Conservation (phyloP, 2,329 filamentous ascomycete species). For the Penicillium occitanis region DNA sequence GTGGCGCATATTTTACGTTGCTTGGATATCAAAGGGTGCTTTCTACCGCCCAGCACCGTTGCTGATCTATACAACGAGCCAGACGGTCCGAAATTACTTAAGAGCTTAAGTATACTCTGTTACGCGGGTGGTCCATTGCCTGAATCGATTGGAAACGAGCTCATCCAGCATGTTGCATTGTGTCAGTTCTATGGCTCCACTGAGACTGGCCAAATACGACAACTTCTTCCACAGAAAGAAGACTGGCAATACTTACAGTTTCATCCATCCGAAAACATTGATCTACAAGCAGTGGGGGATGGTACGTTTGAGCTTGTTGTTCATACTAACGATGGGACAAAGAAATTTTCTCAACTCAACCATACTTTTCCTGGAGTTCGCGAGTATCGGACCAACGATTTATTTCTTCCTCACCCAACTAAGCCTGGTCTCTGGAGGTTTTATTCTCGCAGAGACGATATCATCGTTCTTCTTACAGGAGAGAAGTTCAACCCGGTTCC, state of each 20-base stretch:
- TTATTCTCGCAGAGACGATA: slow-evolving; percentile 22
- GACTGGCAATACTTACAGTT: slow-evolving; percentile 19
- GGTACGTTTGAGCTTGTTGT: slow-evolving; percentile 14
- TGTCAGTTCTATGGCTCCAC: slow-evolving; percentile 15
- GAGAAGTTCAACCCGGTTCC: slow-evolving; percentile 25
- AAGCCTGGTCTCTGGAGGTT: slow-evolving; percentile 17
- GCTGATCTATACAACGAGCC: slow-evolving; percentile 8
- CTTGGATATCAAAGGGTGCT: slow-evolving; percentile 2
- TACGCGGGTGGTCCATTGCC: slow-evolving; percentile 14
- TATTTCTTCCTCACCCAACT: slow-evolving; percentile 20
- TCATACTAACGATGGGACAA: neutral
- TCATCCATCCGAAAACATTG: neutral
- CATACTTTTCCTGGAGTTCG: slow-evolving; percentile 14
- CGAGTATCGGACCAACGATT: slow-evolving; percentile 19
- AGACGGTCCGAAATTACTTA: neutral
- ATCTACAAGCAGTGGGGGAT: slow-evolving; percentile 1
- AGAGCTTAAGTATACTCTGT: slow-evolving; percentile 5
- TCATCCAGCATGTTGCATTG: slow-evolving; percentile 6
- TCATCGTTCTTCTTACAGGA: slow-evolving; percentile 25
- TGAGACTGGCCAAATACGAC: slow-evolving; percentile 16
- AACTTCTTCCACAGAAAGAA: slow-evolving; percentile 13
- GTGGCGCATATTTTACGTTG: slow-evolving; percentile 2
- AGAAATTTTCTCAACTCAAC: neutral
- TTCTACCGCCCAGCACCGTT: slow-evolving; percentile 4
- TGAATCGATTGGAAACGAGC: slow-evolving; percentile 12